Conservation (phyloP, 495 filamentous ascomycete genomes). For the Cercophora sp. region DNA sequence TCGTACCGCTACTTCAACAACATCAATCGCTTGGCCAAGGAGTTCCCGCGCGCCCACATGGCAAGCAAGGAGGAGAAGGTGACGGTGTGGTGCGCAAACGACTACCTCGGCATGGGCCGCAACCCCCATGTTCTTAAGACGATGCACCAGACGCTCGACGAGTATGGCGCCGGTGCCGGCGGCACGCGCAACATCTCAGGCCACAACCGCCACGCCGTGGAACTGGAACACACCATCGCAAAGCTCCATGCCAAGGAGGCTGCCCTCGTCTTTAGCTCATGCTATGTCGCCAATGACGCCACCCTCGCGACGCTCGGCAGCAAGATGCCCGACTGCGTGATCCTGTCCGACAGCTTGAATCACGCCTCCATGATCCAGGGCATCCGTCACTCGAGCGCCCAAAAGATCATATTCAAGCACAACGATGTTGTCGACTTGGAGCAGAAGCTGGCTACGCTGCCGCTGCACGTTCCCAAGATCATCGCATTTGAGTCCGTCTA, state of each 20-base stretch:
- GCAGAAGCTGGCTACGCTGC: slow-evolving; percentile 81
- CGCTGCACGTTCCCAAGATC: slow-evolving; percentile 83
- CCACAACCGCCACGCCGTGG: slow-evolving; percentile 91
- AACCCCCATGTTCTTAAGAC: slow-evolving; percentile 80
- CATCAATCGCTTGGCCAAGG: slow-evolving; percentile 95
- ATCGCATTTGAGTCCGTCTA: slow-evolving; percentile 99
- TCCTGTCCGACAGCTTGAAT: slow-evolving; percentile 90
- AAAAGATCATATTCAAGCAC: slow-evolving; percentile 98
- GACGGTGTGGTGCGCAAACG: slow-evolving; percentile 98
- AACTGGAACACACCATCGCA: slow-evolving; percentile 76
- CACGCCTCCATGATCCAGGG: slow-evolving; percentile 99
- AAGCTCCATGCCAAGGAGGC: slow-evolving; percentile 87
- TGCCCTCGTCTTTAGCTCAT: slow-evolving; percentile 91
- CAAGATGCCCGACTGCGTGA: slow-evolving; percentile 94
- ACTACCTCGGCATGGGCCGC: slow-evolving; percentile 96
- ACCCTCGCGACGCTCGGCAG: slow-evolving; percentile 93
- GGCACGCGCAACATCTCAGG: slow-evolving; percentile 97
- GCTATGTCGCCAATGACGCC: slow-evolving; percentile 97
- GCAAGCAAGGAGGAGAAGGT: slow-evolving; percentile 79
- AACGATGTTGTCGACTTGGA: slow-evolving; percentile 91
- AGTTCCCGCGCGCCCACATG: slow-evolving; percentile 94
- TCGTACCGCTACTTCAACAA: slow-evolving; percentile 99
- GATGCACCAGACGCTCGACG: slow-evolving; percentile 94
- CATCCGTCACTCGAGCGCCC: slow-evolving; percentile 92
- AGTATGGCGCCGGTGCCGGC: slow-evolving; percentile 91